phyloP scores from a whole-genome alignment of 352 stramenopile genomes.

The Globisporangium spiculum region DNA sequence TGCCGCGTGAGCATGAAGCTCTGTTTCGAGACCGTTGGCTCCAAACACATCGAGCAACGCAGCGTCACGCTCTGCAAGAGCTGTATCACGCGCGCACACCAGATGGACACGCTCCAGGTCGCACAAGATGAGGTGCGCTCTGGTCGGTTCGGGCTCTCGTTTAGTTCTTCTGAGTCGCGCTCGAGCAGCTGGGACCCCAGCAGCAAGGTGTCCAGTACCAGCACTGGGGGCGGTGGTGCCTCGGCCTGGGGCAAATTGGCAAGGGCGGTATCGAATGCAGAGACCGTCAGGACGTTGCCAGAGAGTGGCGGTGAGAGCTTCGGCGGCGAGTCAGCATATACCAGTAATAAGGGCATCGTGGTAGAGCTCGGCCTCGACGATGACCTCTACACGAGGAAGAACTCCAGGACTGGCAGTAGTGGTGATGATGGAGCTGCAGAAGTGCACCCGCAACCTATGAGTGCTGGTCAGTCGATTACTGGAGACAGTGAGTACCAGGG shows the following conservation, averaged over 20 bases:
- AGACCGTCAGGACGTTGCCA: not conserved
- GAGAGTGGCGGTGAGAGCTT: not conserved
- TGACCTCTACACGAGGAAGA: not conserved
- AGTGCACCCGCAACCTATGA: not conserved
- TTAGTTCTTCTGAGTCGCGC: not conserved
- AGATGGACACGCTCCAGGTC: constrained; percentile 23
- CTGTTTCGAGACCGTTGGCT: constrained; percentile 38
- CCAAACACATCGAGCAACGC: constrained; percentile 36
- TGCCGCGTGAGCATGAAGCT: constrained; percentile 47
- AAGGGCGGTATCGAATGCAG: not conserved
- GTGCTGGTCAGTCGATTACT: not conserved
- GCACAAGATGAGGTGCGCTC: constrained; percentile 31
- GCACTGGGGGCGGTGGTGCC: not conserved
- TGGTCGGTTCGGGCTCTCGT: constrained; percentile 20
- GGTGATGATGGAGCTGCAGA: not conserved
- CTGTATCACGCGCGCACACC: constrained; percentile 35
- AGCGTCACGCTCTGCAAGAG: constrained; percentile 66
- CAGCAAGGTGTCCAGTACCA: not conserved
- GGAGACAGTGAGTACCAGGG: not conserved
- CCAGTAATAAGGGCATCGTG: not conserved
- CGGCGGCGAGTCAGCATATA: not conserved
- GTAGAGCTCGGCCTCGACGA: not conserved
- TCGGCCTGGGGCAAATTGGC: not conserved
- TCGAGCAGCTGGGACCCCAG: not conserved
- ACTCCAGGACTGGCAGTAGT: not conserved